phyloP scores from a whole-genome alignment of 2,329 filamentous ascomycete genomes.

The Calonectria honghensis region DNA sequence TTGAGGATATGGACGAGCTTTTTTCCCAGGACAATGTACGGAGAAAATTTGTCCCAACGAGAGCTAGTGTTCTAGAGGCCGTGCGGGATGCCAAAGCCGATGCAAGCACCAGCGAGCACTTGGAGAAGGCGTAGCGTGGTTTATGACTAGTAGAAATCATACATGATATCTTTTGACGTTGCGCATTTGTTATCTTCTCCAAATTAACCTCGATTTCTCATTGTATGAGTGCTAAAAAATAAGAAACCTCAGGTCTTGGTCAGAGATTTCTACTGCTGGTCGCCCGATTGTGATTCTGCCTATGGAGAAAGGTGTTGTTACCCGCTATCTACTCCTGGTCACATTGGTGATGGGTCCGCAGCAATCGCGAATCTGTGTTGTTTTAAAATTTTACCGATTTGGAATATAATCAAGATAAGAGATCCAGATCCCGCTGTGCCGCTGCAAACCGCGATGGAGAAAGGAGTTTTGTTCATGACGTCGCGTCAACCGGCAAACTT shows the following conservation, averaged over 20 bases:
- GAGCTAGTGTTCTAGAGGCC: background rate
- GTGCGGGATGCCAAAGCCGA: constrained; percentile 21
- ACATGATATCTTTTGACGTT: background rate
- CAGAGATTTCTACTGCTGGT: background rate
- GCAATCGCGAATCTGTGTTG: background rate
- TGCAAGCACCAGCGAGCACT: constrained; percentile 13
- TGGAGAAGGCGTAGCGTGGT: constrained; percentile 12
- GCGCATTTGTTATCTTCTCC: background rate
- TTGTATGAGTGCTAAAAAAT: background rate
- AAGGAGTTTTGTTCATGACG: background rate
- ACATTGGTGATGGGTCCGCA: background rate
- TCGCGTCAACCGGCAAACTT: background rate
- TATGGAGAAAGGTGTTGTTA: background rate
- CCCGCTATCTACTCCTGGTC: background rate
- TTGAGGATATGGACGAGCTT: constrained; percentile 38
- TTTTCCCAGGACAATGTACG: constrained; percentile 31
- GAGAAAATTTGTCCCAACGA: constrained; percentile 26
- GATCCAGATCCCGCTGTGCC: background rate
- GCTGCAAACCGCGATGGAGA: background rate
- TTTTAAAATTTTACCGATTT: background rate
- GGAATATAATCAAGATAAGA: background rate
- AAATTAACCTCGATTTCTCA: background rate
- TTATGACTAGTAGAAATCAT: background rate
- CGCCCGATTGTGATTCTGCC: background rate
- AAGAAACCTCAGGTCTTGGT: no score